Conservation (phyloP, 768 basidiomycete species). For the Amanita inopinata region DNA sequence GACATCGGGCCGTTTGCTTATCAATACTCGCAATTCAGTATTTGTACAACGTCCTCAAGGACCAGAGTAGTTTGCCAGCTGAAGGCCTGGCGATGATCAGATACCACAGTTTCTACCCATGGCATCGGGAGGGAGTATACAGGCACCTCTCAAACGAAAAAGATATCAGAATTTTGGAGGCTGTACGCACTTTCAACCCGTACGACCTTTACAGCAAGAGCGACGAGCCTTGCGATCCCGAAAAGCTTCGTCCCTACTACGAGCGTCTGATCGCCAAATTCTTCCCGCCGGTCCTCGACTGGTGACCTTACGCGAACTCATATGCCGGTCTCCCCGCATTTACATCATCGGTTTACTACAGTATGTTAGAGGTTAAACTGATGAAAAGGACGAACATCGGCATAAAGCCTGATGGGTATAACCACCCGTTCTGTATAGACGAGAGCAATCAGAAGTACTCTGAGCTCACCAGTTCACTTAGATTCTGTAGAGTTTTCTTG, state of each 20-base stretch:
- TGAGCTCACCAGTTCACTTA: too few species aligned
- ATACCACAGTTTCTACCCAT: constrained; percentile 93
- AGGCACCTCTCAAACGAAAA: constrained; percentile 66
- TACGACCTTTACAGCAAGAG: constrained; percentile 92
- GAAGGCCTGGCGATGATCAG: constrained; percentile 89
- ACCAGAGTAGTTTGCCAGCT: constrained; percentile 69
- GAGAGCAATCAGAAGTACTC: too few species aligned
- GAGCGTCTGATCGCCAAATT: constrained; percentile 72
- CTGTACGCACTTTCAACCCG: constrained; percentile 84
- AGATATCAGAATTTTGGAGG: constrained; percentile 53
- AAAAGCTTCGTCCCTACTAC: constrained; percentile 74
- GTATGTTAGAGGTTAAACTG: too few species aligned
- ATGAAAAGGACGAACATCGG: too few species aligned
- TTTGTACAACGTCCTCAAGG: constrained; percentile 74
- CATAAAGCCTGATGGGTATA: too few species aligned
- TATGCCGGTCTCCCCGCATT: constrained; percentile 4
- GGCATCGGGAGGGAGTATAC: constrained; percentile 89
- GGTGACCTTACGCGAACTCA: constrained; percentile 35
- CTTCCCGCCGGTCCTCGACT: constrained; percentile 75
- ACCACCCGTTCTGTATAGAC: too few species aligned
- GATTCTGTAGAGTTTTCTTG: too few species aligned
- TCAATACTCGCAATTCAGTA: constrained; percentile 39
- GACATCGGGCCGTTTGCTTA: too few species aligned
- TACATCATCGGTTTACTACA: too few species aligned
- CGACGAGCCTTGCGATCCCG: constrained; percentile 55